Percentiles rank a stretch among this genome's conserved stretches.
Evolutionary conservation across 2,329 filamentous ascomycete genomes (phyloP).

Genomic region (Pseudogymnoascus sp.): DNA sequence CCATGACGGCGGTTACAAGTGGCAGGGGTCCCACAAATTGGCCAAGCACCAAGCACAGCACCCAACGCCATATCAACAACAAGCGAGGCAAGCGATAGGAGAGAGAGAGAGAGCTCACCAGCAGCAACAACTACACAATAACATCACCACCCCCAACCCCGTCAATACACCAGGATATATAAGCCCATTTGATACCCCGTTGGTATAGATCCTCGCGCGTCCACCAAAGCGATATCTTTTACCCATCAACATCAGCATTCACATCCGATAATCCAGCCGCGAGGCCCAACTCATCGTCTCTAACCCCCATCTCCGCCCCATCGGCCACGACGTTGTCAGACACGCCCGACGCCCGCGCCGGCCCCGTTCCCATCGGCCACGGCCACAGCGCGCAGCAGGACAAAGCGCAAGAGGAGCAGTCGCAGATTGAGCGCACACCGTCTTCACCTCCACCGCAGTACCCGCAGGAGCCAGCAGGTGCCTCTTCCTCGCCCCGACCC

Average conservation of each 20-base stretch:
- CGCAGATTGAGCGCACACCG: conserved; percentile 32
- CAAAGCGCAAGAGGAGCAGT: conserved; percentile 23
- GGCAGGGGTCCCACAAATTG: conserved; percentile 6
- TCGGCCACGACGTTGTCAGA: conserved; percentile 40
- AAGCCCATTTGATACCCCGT: conserved; percentile 2
- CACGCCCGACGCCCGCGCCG: conserved; percentile 36
- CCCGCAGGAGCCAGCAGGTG: conserved; percentile 38
- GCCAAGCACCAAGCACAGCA: not conserved
- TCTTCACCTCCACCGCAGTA: conserved; percentile 53
- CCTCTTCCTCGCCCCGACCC: conserved; percentile 35
- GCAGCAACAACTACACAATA: conserved; percentile 1
- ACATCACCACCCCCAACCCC: conserved; percentile 6
- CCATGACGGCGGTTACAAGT: conserved; percentile 5
- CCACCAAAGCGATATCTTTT: not conserved
- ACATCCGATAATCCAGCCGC: not conserved
- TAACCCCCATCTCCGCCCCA: conserved; percentile 1
- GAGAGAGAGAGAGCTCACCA: not conserved
- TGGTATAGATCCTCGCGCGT: not conserved
- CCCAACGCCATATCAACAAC: conserved; percentile 5
- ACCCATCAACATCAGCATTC: not conserved
- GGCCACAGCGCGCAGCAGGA: conserved; percentile 19
- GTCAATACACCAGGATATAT: not conserved
- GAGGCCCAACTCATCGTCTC: not conserved
- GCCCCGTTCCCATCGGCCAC: conserved; percentile 29
- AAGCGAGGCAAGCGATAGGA: conserved; percentile 10